Evolutionary conservation across 2,329 filamentous ascomycete species (phyloP), one percentile per base, ranked within the genome.

Genomic region (Talaromyces marneffei): DNA sequence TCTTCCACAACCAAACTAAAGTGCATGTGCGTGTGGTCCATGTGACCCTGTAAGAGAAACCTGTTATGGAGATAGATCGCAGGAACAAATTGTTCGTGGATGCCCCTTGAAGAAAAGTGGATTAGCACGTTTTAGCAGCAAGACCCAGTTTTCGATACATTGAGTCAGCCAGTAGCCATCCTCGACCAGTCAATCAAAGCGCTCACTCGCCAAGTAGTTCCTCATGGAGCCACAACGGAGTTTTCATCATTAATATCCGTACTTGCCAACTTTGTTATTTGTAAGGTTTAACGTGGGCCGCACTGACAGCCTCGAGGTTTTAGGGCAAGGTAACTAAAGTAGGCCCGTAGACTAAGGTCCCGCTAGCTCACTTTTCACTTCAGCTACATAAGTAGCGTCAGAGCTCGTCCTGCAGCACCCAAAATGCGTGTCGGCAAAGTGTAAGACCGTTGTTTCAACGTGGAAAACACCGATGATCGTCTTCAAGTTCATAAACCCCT

Each of bases 241-340:
- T 14, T 20, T 23, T 52, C 48, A 14, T 50, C 27, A 20, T 33
- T 33, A 23, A 48, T 29, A n/a, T n/a, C n/a, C n/a, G n/a, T n/a
- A 12, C 48, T 52, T 14, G 48, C 48, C 48, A 3, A 23, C 27
- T 52, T 52, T n/a, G 29, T 35, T 18, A 18, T 31, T 18, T 14
- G 31, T 31, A 37, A 44, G 14, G 29, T 37, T 23, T 40, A 31
- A 39, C 42, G 33, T 58, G 56, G 56, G 31, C 56, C 42, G 20
- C 42, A 39, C 56, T 39, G 55, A 48, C 55, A 48, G n/a, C 16
- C 14, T 39, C 29, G 29, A 33, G 48, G 27, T 8, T 20, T 52
- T 58, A 58, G 56, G 56, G 56, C 56, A 58, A 29, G 31, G 56
- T 12, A 29, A 39, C 42, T 58, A 58, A 58, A 58, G 20, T 58